Percentiles rank a stretch among this genome's conserved stretches.
These are phyloP conservation scores for Skeletonema grethae DNA, from an alignment of 108 stramenopile genomes.

Conservation along the genomic window DNA sequence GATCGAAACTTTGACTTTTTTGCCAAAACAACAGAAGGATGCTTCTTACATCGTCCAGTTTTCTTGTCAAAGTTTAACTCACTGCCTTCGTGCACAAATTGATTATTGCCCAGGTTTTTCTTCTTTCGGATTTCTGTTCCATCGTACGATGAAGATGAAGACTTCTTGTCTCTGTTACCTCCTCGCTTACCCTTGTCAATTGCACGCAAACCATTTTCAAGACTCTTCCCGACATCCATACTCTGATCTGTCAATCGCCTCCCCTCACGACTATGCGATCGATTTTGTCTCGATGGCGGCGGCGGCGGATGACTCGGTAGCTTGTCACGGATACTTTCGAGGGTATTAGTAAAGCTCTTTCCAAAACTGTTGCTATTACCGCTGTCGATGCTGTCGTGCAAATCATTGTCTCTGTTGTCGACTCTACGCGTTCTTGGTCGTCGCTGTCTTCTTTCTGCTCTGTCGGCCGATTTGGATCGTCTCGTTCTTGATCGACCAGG, in stretches of 20 bases:
- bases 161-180: neutral
- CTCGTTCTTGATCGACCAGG: neutral
- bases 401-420: too few relatives aligned
- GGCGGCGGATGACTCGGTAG: too few relatives aligned
- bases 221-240: neutral
- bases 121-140: neutral
- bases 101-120: neutral
- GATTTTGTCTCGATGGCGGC: neutral
- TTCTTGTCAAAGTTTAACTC: constrained; percentile 6
- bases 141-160: neutral
- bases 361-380: too few relatives aligned
- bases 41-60: constrained; percentile 15
- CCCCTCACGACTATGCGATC: neutral
- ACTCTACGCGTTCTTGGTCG: neutral
- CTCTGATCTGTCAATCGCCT: neutral
- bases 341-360: too few relatives aligned
- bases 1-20: constrained; percentile 5
- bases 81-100: neutral
- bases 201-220: neutral
- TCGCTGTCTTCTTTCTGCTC: neutral
- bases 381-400: too few relatives aligned
- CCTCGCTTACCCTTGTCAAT: neutral
- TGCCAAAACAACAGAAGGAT: constrained; percentile 8
- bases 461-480: neutral
- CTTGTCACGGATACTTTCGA: too few relatives aligned